A percentile compares a stretch with the other conserved stretches of the same genome.
Conservation (phyloP, 179 eudicot genomes). For the Nepenthes alata region DNA sequence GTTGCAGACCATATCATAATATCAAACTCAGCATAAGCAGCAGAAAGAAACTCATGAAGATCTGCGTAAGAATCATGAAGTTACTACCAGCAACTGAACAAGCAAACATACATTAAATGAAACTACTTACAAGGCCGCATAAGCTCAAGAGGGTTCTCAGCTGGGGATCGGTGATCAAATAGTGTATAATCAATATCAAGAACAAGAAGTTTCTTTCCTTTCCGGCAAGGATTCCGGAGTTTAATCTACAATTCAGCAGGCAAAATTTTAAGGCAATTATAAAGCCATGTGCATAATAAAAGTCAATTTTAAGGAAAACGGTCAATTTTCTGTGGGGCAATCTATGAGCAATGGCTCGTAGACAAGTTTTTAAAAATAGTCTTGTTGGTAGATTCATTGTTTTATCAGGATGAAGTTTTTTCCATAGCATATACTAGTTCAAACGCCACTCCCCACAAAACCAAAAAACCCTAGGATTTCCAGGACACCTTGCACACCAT, state of each 20-base stretch:
- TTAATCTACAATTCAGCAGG: slow-evolving; percentile 41
- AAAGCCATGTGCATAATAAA: not conserved
- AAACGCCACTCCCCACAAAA: too few species aligned
- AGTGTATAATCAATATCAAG: slow-evolving; percentile 92
- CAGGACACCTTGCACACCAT: too few species aligned
- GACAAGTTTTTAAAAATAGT: too few species aligned
- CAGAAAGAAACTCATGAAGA: slow-evolving; percentile 87
- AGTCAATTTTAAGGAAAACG: too few species aligned
- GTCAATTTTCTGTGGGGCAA: too few species aligned
- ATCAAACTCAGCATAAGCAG: slow-evolving; percentile 93
- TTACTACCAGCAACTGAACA: slow-evolving; percentile 4
- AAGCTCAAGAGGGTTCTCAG: slow-evolving; percentile 79
- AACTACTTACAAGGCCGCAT: slow-evolving; percentile 90
- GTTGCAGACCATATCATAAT: slow-evolving; percentile 99
- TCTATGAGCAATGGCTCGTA: too few species aligned
- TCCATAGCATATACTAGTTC: too few species aligned
- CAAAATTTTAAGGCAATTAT: not conserved
- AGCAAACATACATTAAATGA: slow-evolving; percentile 1
- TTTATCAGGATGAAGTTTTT: too few species aligned
- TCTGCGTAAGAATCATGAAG: slow-evolving; percentile 29
- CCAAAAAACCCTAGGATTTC: too few species aligned
- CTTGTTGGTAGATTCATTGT: too few species aligned
- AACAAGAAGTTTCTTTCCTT: slow-evolving; percentile 89
- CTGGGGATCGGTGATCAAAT: slow-evolving; percentile 92
- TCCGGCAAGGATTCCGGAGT: slow-evolving; percentile 75